Base-by-base conservation (phyloP, 192 early-diverging fungal genomes). In the Podila clonocystis region DNA sequence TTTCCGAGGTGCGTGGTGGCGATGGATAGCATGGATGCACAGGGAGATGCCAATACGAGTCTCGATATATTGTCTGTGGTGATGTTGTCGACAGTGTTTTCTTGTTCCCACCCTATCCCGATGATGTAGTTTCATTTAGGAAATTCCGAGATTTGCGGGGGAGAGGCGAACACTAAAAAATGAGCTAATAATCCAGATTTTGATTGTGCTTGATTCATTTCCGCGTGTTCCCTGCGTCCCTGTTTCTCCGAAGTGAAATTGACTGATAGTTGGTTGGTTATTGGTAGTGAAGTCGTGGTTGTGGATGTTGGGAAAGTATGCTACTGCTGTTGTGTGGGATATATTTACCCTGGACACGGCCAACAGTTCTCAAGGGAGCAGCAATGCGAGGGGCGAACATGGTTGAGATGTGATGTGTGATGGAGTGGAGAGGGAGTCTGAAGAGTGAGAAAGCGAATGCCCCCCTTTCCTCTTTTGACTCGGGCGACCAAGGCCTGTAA, bases 371-470 rank as follows among this genome's bases (percentile, higher is more conserved):
- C 36, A 80, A 64, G 58, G 77, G 63, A 65, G 77, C 67, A 61
- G 67, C 71, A 63, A 65, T 28, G 66, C 77, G 77, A 57, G 77
- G 20, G n/a, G 77, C 66, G 57, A 80, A 80, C 77, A 80, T 80
- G 62, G 36, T 72, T 31, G 30, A 11, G n/a, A 36, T 57, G 9
- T 58, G 31, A 31, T 2, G 55, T 33, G 19, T 24, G 30, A 34
- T 17, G 33, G 50, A 36, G 57, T 36, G 67, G 34, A 17, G 59
- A 70, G 68, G 41, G 41, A 45, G 41, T 45, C 41, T 45, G 41
- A 45, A 45, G 41, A 8, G 45, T n/a, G 34, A 30, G 61, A 58
- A 22, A 31, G 30, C 17, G 57, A 33, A 29, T 15, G 7, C 33
- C 33, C 41, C 41, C 41, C 13, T 45, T 45, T 45, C 41, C 41